A percentile compares a stretch with the other conserved stretches of the same genome.
Conservation (phyloP, 768 basidiomycete species). For the Leucocoprinus birnbaumii region DNA sequence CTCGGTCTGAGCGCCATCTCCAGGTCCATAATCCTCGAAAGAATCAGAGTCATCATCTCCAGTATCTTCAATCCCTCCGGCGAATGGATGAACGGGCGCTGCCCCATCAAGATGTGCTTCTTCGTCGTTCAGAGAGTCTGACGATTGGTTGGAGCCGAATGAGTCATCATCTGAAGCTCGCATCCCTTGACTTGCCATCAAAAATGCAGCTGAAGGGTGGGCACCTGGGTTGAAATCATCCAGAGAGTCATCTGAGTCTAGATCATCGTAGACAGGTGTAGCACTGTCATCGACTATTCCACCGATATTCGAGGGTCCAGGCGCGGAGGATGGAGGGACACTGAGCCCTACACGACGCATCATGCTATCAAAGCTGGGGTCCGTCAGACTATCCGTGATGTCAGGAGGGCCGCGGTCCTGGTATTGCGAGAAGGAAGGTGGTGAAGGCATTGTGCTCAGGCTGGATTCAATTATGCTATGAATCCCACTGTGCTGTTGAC, state of each 20-base stretch:
- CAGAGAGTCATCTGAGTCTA: conserved; percentile 51
- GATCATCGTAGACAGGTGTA: conserved; percentile 17
- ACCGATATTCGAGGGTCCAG: conserved; percentile 22
- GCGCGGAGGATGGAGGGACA: conserved; percentile 27
- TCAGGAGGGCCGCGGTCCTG: conserved; percentile 39
- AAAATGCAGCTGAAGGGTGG: conserved; percentile 70
- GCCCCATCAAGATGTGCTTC: conserved; percentile 33
- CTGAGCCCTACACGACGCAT: conserved; percentile 59
- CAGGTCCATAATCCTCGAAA: conserved; percentile 40
- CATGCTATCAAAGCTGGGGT: conserved; percentile 67
- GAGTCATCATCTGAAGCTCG: conserved; percentile 41
- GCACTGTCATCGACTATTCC: conserved; percentile 17
- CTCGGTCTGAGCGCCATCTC: conserved; percentile 47
- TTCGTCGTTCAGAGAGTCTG: conserved; percentile 52
- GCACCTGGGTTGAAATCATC: conserved; percentile 55
- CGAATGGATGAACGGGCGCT: conserved; percentile 62
- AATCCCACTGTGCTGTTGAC: conserved; percentile 22
- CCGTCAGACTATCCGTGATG: conserved; percentile 44
- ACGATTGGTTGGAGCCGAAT: conserved; percentile 51
- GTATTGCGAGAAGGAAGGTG: conserved; percentile 73
- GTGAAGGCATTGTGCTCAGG: conserved; percentile 65
- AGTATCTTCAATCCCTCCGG: conserved; percentile 48
- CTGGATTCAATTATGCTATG: conserved; percentile 47
- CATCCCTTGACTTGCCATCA: conserved; percentile 49
- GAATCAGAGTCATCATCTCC: conserved; percentile 53